Evolutionary conservation across 108 stramenopile species (phyloP).

Genomic region (Chaetoceros muelleri): DNA sequence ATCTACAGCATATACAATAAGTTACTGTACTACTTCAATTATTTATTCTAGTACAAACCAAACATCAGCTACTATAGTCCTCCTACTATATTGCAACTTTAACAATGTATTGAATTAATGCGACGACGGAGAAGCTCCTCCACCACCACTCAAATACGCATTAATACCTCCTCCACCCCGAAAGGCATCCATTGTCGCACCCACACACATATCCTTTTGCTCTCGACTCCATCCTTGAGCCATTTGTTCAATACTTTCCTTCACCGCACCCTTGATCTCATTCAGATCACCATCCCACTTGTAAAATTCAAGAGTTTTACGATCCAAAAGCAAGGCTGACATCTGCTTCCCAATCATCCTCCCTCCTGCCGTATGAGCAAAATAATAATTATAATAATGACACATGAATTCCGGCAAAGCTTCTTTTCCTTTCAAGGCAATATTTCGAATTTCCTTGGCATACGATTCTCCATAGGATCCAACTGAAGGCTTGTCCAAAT

Average conservation of each 20-base stretch:
- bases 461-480: conserved; percentile 41
- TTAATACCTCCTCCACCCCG: conserved; percentile 60
- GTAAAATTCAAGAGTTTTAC: conserved; percentile 83
- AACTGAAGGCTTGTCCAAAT: conserved; percentile 28
- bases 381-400: conserved; percentile 93
- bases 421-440: conserved; percentile 24
- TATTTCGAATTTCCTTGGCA: conserved; percentile 34
- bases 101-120: no score
- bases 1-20: no score
- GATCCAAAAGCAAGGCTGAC: conserved; percentile 63
- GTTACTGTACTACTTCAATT: no score
- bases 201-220: conserved; percentile 60
- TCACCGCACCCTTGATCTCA: conserved; percentile 58
- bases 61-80: no score
- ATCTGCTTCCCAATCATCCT: conserved; percentile 91
- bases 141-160: conserved; percentile 49
- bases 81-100: no score
- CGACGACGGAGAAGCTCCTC: no score
- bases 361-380: conserved; percentile 88
- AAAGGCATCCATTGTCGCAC: conserved; percentile 61
- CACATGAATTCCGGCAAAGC: conserved; percentile 84
- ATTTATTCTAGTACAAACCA: no score
- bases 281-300: conserved; percentile 85
- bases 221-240: conserved; percentile 63
- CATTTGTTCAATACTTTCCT: conserved; percentile 74